Conservation (phyloP, 2,329 filamentous ascomycete genomes). For the Emmonsiellopsis sp. region DNA sequence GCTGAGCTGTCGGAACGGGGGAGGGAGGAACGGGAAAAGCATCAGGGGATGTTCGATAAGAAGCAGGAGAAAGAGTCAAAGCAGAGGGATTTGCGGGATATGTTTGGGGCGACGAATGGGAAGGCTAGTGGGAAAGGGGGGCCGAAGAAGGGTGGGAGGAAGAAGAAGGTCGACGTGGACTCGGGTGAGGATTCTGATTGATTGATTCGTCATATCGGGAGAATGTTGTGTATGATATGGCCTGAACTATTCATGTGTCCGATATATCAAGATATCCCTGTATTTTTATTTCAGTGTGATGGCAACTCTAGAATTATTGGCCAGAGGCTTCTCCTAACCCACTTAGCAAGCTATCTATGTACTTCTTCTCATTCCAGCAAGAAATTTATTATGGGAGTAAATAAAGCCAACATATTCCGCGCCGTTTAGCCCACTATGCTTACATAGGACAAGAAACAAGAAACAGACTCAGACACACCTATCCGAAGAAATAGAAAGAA, state of each 20-base stretch:
- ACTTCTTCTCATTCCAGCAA: no score
- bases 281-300: no score
- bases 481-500: no score
- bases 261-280: background rate
- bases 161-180: background rate
- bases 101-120: constrained; percentile 18
- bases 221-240: background rate
- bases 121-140: background rate
- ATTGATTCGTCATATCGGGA: background rate
- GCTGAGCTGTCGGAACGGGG: constrained; percentile 59
- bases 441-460: no score
- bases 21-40: constrained; percentile 59
- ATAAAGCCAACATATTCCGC: no score
- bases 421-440: no score
- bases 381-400: no score
- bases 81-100: constrained; percentile 32
- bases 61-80: constrained; percentile 52
- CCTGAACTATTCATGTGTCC: no score
- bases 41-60: constrained; percentile 70
- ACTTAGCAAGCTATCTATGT: no score
- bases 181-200: background rate
- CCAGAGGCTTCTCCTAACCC: no score
- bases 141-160: background rate
- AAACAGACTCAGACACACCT: no score
- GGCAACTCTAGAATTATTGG: no score